Base-by-base conservation (phyloP, 2,329 filamentous ascomycete genomes). In the Ceratocystiopsis sp. region DNA sequence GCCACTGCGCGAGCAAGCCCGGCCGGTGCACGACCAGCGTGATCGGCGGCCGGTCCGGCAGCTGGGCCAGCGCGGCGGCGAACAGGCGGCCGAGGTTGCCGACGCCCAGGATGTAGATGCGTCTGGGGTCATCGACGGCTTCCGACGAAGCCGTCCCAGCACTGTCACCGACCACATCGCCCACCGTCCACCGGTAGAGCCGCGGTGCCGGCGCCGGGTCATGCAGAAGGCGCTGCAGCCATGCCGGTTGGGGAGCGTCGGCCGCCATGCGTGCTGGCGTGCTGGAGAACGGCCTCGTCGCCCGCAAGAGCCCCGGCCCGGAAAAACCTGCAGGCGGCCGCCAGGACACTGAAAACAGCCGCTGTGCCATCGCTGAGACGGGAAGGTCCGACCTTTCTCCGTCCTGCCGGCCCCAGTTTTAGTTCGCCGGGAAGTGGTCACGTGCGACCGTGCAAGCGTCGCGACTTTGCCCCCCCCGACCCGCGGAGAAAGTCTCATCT, bases 51-150 rank as follows among this genome's bases (percentile, higher is more conserved):
- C 71, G 68, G 17, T 72, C 60, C 1, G 60, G 53, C 25, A 9
- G 25, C 17, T 71, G 67, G 18, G 75, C 71, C 12, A 95, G 64
- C 18, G 75, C 74, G 55, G 80, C 78, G 21, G 87, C 85, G 49
- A 87, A 75, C 21, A 95, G 73, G 37, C 75, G 75, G 14, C 86
- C 87, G 13, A 94, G 67, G 55, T 85, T 93, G 34, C 87, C 87
- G 12, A 82, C 57, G 12, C 89, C 87, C 3, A 94, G 63, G 40
- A 95, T 69, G 54, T 91, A 76, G 48, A 93, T 78, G 33, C 78
- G 69, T n/a, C 55, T 56, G 2, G 6, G 21, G 2, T 45, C 35
- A 2, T 34, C 38, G 34, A 29, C 36, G 21, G 37, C 34, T 38
- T 21, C 36, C 25, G 25, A 4, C 25, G 5, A 2, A 2, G 25